Conservation (phyloP, 371 early-diverging fungal genomes). For the Mucor saturninus region DNA sequence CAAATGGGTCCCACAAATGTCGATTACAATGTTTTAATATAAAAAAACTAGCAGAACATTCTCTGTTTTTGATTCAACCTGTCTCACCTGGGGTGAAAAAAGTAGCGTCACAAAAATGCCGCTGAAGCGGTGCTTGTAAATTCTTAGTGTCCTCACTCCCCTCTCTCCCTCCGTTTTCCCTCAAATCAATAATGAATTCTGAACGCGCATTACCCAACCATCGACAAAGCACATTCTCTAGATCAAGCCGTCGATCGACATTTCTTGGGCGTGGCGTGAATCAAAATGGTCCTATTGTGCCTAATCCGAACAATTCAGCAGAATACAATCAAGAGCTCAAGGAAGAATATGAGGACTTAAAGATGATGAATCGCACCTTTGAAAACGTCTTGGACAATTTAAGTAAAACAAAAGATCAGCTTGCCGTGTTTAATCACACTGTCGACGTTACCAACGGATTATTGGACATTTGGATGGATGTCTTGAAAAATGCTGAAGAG, state of each 20-base stretch:
- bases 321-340: slow-evolving; percentile 35
- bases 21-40: no score
- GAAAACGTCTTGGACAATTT: slow-evolving; percentile 32
- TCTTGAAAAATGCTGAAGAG: slow-evolving; percentile 42
- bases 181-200: not conserved
- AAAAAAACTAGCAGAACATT: no score
- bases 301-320: slow-evolving; percentile 37
- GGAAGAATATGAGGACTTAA: slow-evolving; percentile 35
- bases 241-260: slow-evolving; percentile 17
- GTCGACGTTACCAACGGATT: slow-evolving; percentile 43
- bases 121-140: not conserved
- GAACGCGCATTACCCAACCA: not conserved
- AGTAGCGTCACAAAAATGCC: no score
- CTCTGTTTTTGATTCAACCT: no score
- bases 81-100: no score
- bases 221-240: slow-evolving; percentile 11
- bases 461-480: slow-evolving; percentile 42
- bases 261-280: slow-evolving; percentile 4
- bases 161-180: not conserved
- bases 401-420: slow-evolving; percentile 20
- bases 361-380: slow-evolving; percentile 32
- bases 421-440: slow-evolving; percentile 37
- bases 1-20: no score
- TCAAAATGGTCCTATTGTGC: slow-evolving; percentile 26
- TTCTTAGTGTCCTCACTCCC: not conserved